These are phyloP conservation scores for Daldinia eschscholtzii DNA, from an alignment of 2,329 filamentous ascomycete genomes.

Conservation along the genomic window DNA sequence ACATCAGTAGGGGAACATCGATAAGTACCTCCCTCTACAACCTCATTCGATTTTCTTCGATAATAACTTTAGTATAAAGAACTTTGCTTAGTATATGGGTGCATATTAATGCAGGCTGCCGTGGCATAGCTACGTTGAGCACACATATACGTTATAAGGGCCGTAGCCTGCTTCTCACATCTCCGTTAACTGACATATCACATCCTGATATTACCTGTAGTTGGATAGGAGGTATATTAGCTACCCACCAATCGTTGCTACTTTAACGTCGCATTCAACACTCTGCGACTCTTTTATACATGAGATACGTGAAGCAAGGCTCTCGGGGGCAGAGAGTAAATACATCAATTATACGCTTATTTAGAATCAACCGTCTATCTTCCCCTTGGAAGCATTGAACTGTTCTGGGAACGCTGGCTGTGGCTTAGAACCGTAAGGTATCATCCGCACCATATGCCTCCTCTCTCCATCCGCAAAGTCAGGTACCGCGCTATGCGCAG, in stretches of 20 bases:
- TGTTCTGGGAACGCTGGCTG: slow-evolving; percentile 24
- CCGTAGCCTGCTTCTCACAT: neutral
- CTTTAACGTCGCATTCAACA: too few species aligned
- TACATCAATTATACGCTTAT: neutral
- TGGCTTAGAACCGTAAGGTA: slow-evolving; percentile 29
- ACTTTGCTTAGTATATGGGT: neutral
- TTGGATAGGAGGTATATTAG: too few species aligned
- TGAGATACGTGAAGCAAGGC: neutral
- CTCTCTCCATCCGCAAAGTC: slow-evolving; percentile 38
- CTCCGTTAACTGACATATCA: neutral
- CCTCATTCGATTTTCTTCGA: neutral
- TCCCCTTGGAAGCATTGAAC: neutral
- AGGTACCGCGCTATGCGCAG: slow-evolving; percentile 28
- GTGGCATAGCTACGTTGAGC: neutral
- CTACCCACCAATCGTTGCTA: too few species aligned
- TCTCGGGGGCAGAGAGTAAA: neutral
- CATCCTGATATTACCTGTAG: neutral
- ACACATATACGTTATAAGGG: neutral
- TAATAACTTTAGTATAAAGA: neutral
- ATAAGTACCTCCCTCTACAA: neutral
- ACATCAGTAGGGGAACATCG: neutral
- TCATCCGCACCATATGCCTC: slow-evolving; percentile 38
- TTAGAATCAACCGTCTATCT: neutral
- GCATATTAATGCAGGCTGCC: neutral
- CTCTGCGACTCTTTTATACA: neutral